Percentiles rank a stretch among this genome's conserved stretches.
phyloP scores from a whole-genome alignment of 495 filamentous ascomycete species.

The Pyrenula aspistea region DNA sequence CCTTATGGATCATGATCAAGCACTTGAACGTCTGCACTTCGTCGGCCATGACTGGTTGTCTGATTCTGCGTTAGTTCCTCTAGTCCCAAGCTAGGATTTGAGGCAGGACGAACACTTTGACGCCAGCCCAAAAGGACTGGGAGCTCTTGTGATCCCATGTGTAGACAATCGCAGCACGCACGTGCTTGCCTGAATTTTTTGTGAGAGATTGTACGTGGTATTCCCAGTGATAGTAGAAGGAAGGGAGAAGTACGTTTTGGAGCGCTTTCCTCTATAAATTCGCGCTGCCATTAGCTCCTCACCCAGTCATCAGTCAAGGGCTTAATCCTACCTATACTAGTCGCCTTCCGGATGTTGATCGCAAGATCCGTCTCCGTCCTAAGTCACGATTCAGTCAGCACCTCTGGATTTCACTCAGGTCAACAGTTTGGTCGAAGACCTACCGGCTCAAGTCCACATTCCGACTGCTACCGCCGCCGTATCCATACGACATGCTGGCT shows the following conservation, averaged over 20 bases:
- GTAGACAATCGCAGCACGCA: constrained; percentile 94
- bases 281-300: constrained; percentile 7
- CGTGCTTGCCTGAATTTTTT: constrained; percentile 65
- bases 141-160: constrained; percentile 99
- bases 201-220: constrained; percentile 11
- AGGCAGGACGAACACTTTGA: constrained; percentile 71
- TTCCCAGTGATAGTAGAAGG: constrained; percentile 3
- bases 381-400: constrained; percentile 9
- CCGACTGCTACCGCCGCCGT: background rate
- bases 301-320: constrained; percentile 7
- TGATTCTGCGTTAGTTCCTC: constrained; percentile 15
- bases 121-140: constrained; percentile 88
- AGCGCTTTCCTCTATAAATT: constrained; percentile 67
- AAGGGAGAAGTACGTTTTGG: constrained; percentile 59
- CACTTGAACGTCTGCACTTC: constrained; percentile 92
- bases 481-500: background rate
- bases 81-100: background rate
- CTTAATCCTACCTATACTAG: constrained; percentile 55
- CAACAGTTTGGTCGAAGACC: background rate
- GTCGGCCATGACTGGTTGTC: constrained; percentile 90
- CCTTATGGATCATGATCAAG: constrained; percentile 86
- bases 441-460: background rate
- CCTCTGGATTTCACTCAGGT: background rate
- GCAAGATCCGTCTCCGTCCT: constrained; percentile 89
- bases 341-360: constrained; percentile 94